Percentiles rank a stretch among this genome's conserved stretches.
These are phyloP conservation scores for Brassica hybrid DNA, from an alignment of 441 rosid species.

Conservation along the genomic window DNA sequence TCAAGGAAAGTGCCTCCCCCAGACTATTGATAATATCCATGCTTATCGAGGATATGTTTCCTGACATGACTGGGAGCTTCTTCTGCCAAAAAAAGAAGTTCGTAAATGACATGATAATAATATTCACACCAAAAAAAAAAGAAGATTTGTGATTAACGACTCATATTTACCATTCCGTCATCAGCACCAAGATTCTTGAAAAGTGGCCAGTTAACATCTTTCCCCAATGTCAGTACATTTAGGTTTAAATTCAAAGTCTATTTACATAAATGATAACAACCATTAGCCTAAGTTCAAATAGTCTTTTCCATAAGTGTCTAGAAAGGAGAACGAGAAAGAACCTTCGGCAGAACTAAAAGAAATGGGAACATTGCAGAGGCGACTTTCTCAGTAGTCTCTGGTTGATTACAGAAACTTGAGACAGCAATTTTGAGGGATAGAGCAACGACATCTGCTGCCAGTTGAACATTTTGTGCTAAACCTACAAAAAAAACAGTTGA, in stretches of 20 bases:
- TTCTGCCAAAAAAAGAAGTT: conserved; percentile 41
- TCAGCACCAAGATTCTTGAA: conserved; percentile 59
- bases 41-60: conserved; percentile 58
- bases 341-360: conserved; percentile 81
- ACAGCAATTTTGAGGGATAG: conserved; percentile 63
- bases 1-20: conserved; percentile 61
- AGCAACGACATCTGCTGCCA: conserved; percentile 66
- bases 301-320: not conserved
- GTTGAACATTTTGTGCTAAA: conserved; percentile 50
- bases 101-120: conserved; percentile 31
- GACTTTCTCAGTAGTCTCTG: conserved; percentile 58
- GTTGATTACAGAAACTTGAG: conserved; percentile 51
- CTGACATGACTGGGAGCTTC: conserved; percentile 60
- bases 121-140: no score
- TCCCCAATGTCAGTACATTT: conserved; percentile 64
- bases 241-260: conserved; percentile 81
- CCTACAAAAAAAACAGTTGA: conserved; percentile 53
- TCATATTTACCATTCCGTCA: conserved; percentile 56
- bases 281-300: conserved; percentile 16
- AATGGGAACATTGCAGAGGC: conserved; percentile 81
- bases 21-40: conserved; percentile 63
- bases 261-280: conserved; percentile 30
- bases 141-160: conserved; percentile 1
- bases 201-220: conserved; percentile 69
- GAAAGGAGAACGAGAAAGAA: conserved; percentile 35